Conservation (phyloP, 768 basidiomycete genomes). For the Leccinellum rugosiceps region DNA sequence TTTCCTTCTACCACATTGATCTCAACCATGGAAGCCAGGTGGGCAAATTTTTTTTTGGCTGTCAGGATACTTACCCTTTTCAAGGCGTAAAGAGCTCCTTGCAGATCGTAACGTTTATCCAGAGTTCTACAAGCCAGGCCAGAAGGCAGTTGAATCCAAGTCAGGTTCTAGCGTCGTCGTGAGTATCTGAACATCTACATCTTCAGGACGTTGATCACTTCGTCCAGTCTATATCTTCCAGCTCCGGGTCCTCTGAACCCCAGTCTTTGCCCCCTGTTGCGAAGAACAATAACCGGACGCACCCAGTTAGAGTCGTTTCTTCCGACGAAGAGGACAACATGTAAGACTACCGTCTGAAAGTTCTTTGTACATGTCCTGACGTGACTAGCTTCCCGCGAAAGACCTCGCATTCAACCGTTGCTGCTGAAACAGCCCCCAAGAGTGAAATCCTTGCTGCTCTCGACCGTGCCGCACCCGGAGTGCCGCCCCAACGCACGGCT, state of each 20-base stretch:
- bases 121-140: constrained; percentile 26
- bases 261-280: constrained; percentile 12
- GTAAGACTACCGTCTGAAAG: constrained; percentile 2
- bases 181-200: constrained; percentile 2
- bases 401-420: not conserved
- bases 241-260: constrained; percentile 19
- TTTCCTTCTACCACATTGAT: not conserved
- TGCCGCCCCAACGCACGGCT: constrained; percentile 16
- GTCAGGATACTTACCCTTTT: not conserved
- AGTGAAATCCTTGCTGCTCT: constrained; percentile 21
- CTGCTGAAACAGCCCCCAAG: not conserved
- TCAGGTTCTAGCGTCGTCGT: constrained; percentile 18
- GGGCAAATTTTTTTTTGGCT: not conserved
- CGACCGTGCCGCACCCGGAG: constrained; percentile 19
- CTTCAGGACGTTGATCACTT: not conserved
- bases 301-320: constrained; percentile 25
- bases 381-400: constrained; percentile 4
- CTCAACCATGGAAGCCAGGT: constrained; percentile 29
- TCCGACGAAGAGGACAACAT: constrained; percentile 28
- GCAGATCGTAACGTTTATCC: constrained; percentile 26
- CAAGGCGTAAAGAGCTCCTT: constrained; percentile 28
- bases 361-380: constrained; percentile 1
- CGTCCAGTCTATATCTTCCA: constrained; percentile 24
- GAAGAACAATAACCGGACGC: constrained; percentile 7
- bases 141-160: constrained; percentile 8